These are phyloP conservation scores for Tolypocladium pustulatum DNA, from an alignment of 2,329 filamentous ascomycete species.

Conservation along the genomic window DNA sequence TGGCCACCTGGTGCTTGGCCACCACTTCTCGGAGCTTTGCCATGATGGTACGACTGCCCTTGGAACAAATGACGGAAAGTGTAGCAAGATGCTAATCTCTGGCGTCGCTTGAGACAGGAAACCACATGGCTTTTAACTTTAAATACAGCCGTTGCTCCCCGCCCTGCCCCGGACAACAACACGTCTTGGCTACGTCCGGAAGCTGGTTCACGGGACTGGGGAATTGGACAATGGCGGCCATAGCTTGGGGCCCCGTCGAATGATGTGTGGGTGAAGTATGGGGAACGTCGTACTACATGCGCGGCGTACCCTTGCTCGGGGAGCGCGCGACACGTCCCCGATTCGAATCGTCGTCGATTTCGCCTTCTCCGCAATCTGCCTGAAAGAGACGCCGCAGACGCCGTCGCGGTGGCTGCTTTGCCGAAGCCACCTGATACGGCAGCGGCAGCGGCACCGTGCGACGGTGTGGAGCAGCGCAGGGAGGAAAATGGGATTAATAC, in stretches of 20 bases:
- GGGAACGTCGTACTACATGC: not conserved
- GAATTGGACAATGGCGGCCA: not conserved
- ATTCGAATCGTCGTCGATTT: not conserved
- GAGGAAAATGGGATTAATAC: not conserved
- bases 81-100: not conserved
- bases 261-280: not conserved
- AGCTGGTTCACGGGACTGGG: not conserved
- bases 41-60: not conserved
- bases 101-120: not conserved
- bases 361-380: not conserved
- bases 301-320: not conserved
- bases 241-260: not conserved
- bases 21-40: not conserved
- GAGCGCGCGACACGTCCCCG: not conserved
- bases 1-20: conserved; percentile 26
- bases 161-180: not conserved
- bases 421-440: not conserved
- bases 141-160: not conserved
- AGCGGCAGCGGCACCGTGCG: not conserved
- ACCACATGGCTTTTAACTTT: conserved; percentile 1
- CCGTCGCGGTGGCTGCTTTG: not conserved
- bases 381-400: not conserved
- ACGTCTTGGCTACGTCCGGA: not conserved
- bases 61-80: not conserved
- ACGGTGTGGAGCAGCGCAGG: not conserved